phyloP scores from a whole-genome alignment of 2,329 filamentous ascomycete species.

The Drechslerella stenobrocha region DNA sequence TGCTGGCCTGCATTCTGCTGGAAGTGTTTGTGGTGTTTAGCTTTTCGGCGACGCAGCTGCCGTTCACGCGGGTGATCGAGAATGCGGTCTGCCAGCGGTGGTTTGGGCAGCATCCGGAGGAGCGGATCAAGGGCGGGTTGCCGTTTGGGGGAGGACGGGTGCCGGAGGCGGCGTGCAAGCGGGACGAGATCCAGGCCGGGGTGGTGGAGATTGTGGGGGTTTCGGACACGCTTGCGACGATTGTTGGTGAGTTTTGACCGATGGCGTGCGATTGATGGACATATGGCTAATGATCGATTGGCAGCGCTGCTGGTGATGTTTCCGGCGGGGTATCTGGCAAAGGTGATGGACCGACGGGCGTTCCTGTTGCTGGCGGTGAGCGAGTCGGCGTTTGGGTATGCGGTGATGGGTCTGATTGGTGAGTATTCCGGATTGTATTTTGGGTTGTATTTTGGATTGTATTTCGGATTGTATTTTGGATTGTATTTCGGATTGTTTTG shows the following conservation, averaged over 20 bases:
- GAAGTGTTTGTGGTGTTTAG: conserved; percentile 41
- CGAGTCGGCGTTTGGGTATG: conserved; percentile 24
- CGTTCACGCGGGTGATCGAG: conserved; percentile 37
- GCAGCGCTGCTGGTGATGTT: conserved; percentile 44
- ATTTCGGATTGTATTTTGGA: too few species aligned
- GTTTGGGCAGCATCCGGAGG: conserved; percentile 14
- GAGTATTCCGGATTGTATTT: conserved; percentile 10
- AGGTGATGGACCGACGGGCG: conserved; percentile 34
- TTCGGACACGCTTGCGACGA: conserved; percentile 31
- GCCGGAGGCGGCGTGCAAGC: conserved; percentile 37
- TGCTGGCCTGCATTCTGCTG: conserved; percentile 29
- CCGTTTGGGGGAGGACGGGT: conserved; percentile 7
- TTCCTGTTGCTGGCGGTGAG: conserved; percentile 27
- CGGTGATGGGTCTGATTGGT: conserved; percentile 38
- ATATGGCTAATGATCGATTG: too few species aligned
- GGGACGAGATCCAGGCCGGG: conserved; percentile 43
- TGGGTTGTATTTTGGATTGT: too few species aligned
- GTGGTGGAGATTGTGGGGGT: conserved; percentile 47
- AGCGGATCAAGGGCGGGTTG: conserved; percentile 15
- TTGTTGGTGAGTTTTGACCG: too few species aligned
- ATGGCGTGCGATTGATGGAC: too few species aligned
- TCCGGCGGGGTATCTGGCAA: conserved; percentile 35
- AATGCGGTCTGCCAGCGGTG: conserved; percentile 45
- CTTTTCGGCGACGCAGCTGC: conserved; percentile 33
- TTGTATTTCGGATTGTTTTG: too few species aligned